Base-by-base conservation (phyloP, 305 asterid genomes). In the Solanum hybrid region DNA sequence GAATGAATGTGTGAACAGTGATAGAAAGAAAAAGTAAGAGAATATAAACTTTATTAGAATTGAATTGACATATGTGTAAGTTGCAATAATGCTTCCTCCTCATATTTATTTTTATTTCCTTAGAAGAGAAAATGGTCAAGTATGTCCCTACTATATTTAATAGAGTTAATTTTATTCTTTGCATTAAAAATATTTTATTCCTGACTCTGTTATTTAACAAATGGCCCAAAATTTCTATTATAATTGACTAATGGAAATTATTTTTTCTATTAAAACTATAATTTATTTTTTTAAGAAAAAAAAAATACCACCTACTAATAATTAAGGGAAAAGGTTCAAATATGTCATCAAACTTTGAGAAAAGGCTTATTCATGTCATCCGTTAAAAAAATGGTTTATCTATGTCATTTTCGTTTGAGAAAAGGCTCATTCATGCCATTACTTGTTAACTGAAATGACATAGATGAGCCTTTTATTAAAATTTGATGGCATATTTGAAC, bases 11-110 rank as follows among this genome's bases (percentile, higher is more conserved):
- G 20, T 29, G 40, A 84, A 84, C 9, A 29, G 11, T 51, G 13
- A 20, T 51, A 9, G 74, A 51, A 29, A 83, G 74, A 51, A 29
- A 83, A 46, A 29, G 73, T 46, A 12, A n/a, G 22, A 78, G 22
- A 37, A 79, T 36, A 37, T 36, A n/a, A 37, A 37, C 86, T 79
- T 79, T 79, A 36, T n/a, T 79, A 11, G 34, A 79, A 79, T 79
- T 79, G 61, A 79, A 79, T 29, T 79, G 86, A 11, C 86, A 40
- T 24, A 16, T 40, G 86, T 39, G 34, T 29, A 40, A 82, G 26
- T 40, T 82, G 36, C 87, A 82, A 40, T 82, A 26, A 82, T 80
- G 86, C 64, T 22, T n/a, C 86, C 11, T 78, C 40, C 20, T 75
- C 81, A 31, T 75, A 61, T 61, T 61, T 61, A 75, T 75, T 75